phyloP scores from a whole-genome alignment of 2,329 filamentous ascomycete species.

The Domatiomyces catenatus region DNA sequence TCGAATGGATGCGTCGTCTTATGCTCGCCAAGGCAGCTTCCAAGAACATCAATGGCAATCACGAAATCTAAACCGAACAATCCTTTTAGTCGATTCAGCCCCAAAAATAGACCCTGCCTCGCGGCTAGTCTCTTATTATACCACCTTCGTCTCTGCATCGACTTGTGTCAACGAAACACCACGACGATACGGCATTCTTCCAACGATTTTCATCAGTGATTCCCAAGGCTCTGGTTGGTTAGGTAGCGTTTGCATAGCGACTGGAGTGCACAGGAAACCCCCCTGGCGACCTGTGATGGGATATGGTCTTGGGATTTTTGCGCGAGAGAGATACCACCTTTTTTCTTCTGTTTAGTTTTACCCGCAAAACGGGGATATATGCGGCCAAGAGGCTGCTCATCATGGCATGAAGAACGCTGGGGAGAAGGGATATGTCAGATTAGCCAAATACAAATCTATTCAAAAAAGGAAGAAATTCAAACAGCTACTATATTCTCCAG shows the following conservation, averaged over 20 bases:
- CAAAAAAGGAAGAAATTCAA: no score
- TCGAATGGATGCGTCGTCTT: conserved; percentile 58
- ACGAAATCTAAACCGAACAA: not conserved
- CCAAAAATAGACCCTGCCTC: not conserved
- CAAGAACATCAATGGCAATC: conserved; percentile 2
- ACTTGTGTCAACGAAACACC: not conserved
- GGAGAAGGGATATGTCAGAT: not conserved
- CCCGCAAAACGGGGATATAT: not conserved
- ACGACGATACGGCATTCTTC: not conserved
- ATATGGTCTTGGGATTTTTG: not conserved
- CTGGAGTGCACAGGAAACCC: not conserved
- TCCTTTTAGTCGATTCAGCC: not conserved
- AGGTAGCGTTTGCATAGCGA: not conserved
- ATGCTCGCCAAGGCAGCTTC: conserved; percentile 31
- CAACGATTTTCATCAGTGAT: no score
- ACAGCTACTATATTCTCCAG: no score
- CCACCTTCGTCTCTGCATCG: not conserved
- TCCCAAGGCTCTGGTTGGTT: not conserved
- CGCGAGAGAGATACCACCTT: not conserved
- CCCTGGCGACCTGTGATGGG: not conserved
- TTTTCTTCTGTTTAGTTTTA: not conserved
- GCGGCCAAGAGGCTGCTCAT: not conserved
- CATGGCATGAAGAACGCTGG: not conserved
- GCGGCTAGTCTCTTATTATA: not conserved
- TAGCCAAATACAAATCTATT: no score